Base-by-base conservation (phyloP, 129 eudicot genomes). In the Heracleum sosnowskyi region DNA sequence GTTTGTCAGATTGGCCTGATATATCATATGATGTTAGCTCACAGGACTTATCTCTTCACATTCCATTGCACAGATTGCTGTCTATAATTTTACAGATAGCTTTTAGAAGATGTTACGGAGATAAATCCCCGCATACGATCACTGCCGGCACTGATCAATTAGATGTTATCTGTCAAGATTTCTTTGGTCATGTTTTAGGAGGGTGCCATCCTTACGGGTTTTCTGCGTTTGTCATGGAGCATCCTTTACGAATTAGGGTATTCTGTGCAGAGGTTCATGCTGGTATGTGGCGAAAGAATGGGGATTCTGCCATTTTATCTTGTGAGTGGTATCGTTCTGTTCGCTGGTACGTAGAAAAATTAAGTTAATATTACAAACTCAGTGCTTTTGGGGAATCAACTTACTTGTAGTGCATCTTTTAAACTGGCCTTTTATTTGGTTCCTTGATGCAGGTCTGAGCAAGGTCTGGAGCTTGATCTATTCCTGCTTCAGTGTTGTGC, bases 261-360 rank as follows among this genome's bases (percentile, higher is more conserved):
- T 96, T 96, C 82, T 96, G 99, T 76, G 90, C 97, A 24, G 88
- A 96, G 86, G 97, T 96, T 80, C 96, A 85, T 83, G 97, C 99
- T 82, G 97, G 99, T 29, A 92, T 96, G 97, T 96, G 99, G 99
- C 85, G 97, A 69, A 87, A 88, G 78, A 92, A 96, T 83, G 99
- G 97, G n/a, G 99, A 96, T 86, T 85, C 93, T 86, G 91, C 97
- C 37, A 80, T 86, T 80, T 71, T 96, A 73, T 90, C 93, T 57
- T 90, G 82, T 63, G 97, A 96, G 79, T 96, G 95, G 97, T 96
- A 96, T 73, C 97, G 97, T 75, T 87, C 97, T 4, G 92, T 89
- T 79, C 97, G 97, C 85, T 96, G 99, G 99, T 96, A 89, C 8
- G 98, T 60, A 66, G 51, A 2, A 66, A 66, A 2, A 63, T 4